These are phyloP conservation scores for Microbotryum lychnidis-dioicae DNA, from an alignment of 1,284 basidiomycete genomes.

Conservation along the genomic window DNA sequence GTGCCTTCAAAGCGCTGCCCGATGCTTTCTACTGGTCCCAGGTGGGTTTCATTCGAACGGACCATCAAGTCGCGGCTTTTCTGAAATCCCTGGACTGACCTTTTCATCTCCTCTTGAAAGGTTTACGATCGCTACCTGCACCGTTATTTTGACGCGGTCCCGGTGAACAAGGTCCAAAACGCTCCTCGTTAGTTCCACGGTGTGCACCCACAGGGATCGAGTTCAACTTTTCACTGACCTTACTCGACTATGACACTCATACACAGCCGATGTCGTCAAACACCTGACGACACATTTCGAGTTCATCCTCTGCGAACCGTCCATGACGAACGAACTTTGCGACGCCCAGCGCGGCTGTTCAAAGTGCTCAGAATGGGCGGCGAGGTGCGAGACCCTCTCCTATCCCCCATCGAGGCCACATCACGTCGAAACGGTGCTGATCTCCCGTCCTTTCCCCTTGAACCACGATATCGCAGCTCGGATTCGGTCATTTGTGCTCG, in stretches of 20 bases:
- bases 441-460: constrained; percentile 9
- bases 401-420: constrained; percentile 11
- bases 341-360: constrained; percentile 77
- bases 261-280: constrained; percentile 35
- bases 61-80: no score
- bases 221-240: no score
- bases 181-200: constrained; percentile 51
- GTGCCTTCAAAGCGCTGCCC: constrained; percentile 22
- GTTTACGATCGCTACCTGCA: constrained; percentile 83
- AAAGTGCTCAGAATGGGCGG: constrained; percentile 78
- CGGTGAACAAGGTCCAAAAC: constrained; percentile 76
- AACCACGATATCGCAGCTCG: constrained; percentile 47
- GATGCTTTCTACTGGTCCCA: constrained; percentile 35
- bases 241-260: neutral
- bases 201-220: neutral
- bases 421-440: neutral
- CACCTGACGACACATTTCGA: constrained; percentile 72
- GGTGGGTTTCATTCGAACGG: constrained; percentile 11
- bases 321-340: constrained; percentile 81
- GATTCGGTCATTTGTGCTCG: constrained; percentile 84
- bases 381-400: constrained; percentile 53
- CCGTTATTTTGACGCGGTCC: constrained; percentile 93
- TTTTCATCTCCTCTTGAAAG: constrained; percentile 5
- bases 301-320: constrained; percentile 88
- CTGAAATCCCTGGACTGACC: no score